phyloP scores from a whole-genome alignment of 495 filamentous ascomycete species.

The Echria macrotheca region DNA sequence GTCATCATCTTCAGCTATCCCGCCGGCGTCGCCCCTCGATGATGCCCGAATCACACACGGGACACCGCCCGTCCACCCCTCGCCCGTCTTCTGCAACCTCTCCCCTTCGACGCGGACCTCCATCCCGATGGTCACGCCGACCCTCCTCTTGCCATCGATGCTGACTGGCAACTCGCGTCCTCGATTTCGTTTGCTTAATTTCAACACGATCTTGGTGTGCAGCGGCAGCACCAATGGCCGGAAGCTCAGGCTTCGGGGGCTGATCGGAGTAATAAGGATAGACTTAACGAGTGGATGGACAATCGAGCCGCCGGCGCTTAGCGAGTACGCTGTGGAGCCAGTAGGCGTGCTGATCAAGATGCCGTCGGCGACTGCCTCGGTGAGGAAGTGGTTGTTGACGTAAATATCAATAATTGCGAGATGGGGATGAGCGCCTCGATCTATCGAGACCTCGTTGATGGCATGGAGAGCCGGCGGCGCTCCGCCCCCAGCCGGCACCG shows the following conservation, averaged over 20 bases:
- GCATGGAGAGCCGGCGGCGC: conserved; percentile 59
- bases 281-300: conserved; percentile 87
- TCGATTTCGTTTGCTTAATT: conserved; percentile 75
- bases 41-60: conserved; percentile 59
- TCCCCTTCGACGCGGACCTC: conserved; percentile 85
- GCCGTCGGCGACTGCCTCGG: conserved; percentile 88
- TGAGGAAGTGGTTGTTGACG: conserved; percentile 78
- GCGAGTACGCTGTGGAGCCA: conserved; percentile 87
- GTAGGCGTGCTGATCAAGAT: conserved; percentile 93
- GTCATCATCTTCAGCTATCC: conserved; percentile 63
- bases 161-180: conserved; percentile 81
- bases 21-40: conserved; percentile 34
- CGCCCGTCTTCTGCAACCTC: conserved; percentile 51
- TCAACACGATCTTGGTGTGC: conserved; percentile 78
- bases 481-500: not conserved
- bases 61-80: conserved; percentile 60
- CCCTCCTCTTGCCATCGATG: conserved; percentile 75
- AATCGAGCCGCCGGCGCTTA: conserved; percentile 90
- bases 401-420: conserved; percentile 85
- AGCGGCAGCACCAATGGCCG: conserved; percentile 83
- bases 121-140: conserved; percentile 71
- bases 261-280: conserved; percentile 88
- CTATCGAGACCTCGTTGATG: conserved; percentile 92
- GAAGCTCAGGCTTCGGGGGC: conserved; percentile 86
- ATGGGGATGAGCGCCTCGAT: conserved; percentile 84